These are phyloP conservation scores for Serendipita sp. DNA, from an alignment of 768 basidiomycete species.

Conservation along the genomic window DNA sequence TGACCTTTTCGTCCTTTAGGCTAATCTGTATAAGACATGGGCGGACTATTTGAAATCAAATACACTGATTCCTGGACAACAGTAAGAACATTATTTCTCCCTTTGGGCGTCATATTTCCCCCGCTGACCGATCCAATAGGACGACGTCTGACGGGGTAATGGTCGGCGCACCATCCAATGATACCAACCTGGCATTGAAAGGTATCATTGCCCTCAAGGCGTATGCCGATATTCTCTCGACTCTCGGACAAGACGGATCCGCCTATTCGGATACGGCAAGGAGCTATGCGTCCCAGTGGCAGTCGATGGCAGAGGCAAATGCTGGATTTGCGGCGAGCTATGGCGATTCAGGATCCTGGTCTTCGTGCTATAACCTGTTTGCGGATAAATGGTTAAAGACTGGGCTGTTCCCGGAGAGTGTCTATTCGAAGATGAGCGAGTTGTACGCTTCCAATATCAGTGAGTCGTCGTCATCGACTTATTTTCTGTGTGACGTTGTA, in stretches of 20 bases:
- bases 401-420: no score
- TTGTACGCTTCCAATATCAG: constrained; percentile 12
- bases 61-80: no score
- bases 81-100: background rate
- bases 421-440: no score
- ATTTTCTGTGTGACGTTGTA: background rate
- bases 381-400: no score
- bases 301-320: constrained; percentile 34
- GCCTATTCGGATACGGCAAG: constrained; percentile 32
- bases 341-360: constrained; percentile 26
- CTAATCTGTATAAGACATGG: constrained; percentile 42
- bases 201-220: no score
- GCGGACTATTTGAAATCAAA: constrained; percentile 10
- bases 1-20: constrained; percentile 16
- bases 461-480: background rate
- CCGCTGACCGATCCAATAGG: background rate
- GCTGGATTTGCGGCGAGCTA: constrained; percentile 18
- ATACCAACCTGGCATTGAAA: constrained; percentile 33
- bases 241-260: no score
- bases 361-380: constrained; percentile 19
- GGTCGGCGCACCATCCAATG: constrained; percentile 28
- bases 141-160: no score
- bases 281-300: constrained; percentile 39
- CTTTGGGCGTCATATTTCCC: constrained; percentile 21
- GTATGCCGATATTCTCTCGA: no score